phyloP scores from a whole-genome alignment of 495 filamentous ascomycete species.

The Trichoderma erinaceum region DNA sequence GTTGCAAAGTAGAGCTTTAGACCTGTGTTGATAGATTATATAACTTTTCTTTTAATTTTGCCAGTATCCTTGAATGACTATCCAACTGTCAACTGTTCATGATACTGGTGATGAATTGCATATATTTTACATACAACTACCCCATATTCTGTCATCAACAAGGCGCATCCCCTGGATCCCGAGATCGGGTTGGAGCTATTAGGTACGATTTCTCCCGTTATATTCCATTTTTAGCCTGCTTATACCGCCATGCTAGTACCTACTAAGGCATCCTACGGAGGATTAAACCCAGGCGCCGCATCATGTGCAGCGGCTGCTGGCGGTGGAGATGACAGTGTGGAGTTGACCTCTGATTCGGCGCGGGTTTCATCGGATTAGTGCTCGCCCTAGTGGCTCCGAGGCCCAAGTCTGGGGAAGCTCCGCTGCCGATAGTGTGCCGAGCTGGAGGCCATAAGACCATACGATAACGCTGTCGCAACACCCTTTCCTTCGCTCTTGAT shows the following conservation, averaged over 20 bases:
- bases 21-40: too few species aligned
- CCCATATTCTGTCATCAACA: neutral
- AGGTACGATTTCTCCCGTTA: neutral
- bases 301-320: slow-evolving; percentile 11
- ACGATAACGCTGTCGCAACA: too few species aligned
- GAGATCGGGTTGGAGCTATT: neutral
- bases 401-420: slow-evolving; percentile 8
- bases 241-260: neutral
- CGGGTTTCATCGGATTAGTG: slow-evolving; percentile 14
- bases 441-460: neutral
- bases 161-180: neutral
- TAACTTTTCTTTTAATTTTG: too few species aligned
- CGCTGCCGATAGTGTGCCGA: slow-evolving; percentile 1
- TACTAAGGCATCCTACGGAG: neutral
- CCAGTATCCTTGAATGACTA: too few species aligned
- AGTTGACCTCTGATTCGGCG: neutral
- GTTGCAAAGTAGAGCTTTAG: too few species aligned
- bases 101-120: too few species aligned
- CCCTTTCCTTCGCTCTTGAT: too few species aligned
- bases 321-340: neutral
- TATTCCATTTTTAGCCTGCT: neutral
- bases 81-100: too few species aligned
- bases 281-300: neutral
- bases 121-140: too few species aligned
- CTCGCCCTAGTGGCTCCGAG: neutral